Conservation (phyloP, 371 early-diverging fungal genomes). For the Apophysomyces elegans region DNA sequence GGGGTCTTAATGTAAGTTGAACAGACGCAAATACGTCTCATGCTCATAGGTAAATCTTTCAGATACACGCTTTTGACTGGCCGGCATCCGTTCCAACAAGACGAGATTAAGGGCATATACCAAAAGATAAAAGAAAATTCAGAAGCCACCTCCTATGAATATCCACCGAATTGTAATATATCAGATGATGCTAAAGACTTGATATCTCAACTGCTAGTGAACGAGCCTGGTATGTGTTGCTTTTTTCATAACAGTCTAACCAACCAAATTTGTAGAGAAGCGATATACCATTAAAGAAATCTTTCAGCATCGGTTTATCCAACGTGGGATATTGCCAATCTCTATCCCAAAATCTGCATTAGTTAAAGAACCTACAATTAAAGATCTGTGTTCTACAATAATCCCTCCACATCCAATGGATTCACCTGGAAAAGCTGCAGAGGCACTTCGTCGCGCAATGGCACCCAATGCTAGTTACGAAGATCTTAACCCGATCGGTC, state of each 20-base stretch:
- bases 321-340: constrained; percentile 41
- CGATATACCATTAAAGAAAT: constrained; percentile 49
- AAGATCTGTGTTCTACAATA: constrained; percentile 17
- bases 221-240: constrained; percentile 65
- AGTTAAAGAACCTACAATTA: constrained; percentile 27
- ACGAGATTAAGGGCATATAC: constrained; percentile 39
- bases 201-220: constrained; percentile 79
- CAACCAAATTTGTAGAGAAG: constrained; percentile 27
- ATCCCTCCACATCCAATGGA: constrained; percentile 7
- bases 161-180: constrained; percentile 72
- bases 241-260: background rate
- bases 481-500: constrained; percentile 18
- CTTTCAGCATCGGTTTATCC: constrained; percentile 50
- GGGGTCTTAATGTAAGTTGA: constrained; percentile 90
- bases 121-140: constrained; percentile 66
- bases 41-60: background rate
- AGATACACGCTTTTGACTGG: constrained; percentile 94
- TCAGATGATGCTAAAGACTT: constrained; percentile 79
- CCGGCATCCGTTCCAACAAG: constrained; percentile 95
- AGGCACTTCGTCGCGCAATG: constrained; percentile 22
- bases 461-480: constrained; percentile 22
- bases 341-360: constrained; percentile 38
- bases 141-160: constrained; percentile 73
- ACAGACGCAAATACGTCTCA: constrained; percentile 6
- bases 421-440: constrained; percentile 25